These are phyloP conservation scores for Penicillium malachiteum DNA, from an alignment of 495 filamentous ascomycete species.

Conservation along the genomic window DNA sequence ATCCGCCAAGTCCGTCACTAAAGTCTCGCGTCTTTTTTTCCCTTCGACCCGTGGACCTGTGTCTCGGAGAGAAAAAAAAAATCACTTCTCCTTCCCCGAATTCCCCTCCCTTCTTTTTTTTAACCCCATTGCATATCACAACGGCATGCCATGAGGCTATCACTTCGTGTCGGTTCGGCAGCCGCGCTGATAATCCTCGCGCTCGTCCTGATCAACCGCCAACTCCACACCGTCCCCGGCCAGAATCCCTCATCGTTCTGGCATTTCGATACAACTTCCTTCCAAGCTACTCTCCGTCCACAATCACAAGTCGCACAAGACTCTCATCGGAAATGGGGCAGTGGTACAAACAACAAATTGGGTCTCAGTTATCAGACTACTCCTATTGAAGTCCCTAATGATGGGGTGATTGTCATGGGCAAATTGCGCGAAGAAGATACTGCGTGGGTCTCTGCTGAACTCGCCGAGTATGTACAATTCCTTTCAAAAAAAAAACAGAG, in stretches of 20 bases:
- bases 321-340: constrained; percentile 25
- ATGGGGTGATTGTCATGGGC: constrained; percentile 44
- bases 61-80: constrained; percentile 1
- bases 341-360: constrained; percentile 13
- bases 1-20: constrained; percentile 3
- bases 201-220: constrained; percentile 36
- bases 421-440: constrained; percentile 40
- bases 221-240: constrained; percentile 26
- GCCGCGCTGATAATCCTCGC: constrained; percentile 35
- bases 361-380: constrained; percentile 28
- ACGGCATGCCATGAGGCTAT: constrained; percentile 46
- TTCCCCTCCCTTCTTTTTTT: constrained; percentile 3
- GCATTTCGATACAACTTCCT: constrained; percentile 29
- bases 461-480: constrained; percentile 36
- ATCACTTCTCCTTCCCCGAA: not conserved
- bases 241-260: constrained; percentile 27
- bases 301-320: constrained; percentile 13
- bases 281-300: constrained; percentile 18
- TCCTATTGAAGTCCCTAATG: constrained; percentile 37
- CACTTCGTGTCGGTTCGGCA: constrained; percentile 35
- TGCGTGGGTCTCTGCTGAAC: constrained; percentile 38
- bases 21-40: constrained; percentile 1
- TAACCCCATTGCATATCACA: constrained; percentile 7
- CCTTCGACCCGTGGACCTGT: constrained; percentile 2
- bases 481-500: no score